Evolutionary conservation across 1,284 basidiomycete species (phyloP).

Genomic region (Naganishia sp.): DNA sequence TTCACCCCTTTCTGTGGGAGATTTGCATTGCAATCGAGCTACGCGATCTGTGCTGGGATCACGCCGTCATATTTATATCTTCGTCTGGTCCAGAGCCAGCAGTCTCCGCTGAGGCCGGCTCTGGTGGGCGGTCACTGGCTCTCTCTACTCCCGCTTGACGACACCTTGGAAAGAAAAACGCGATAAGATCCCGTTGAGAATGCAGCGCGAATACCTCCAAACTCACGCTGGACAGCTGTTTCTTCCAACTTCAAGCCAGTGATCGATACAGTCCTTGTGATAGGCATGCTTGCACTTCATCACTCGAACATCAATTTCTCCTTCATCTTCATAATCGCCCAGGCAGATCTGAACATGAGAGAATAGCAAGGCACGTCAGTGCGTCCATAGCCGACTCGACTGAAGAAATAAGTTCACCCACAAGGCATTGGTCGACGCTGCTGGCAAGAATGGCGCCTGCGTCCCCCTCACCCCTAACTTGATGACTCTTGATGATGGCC

Average conservation of each 20-base stretch:
- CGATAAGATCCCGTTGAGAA: not conserved
- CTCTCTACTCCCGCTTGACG: constrained; percentile 32
- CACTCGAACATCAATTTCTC: constrained; percentile 73
- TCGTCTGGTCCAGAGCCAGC: not conserved
- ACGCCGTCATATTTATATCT: constrained; percentile 17
- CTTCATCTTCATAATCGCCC: constrained; percentile 66
- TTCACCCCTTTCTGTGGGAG: too few relatives aligned
- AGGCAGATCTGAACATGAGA: constrained; percentile 72
- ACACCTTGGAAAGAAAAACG: constrained; percentile 10
- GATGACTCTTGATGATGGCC: constrained; percentile 64
- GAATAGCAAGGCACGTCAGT: constrained; percentile 13
- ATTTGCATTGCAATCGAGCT: too few relatives aligned
- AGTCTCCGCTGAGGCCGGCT: not conserved
- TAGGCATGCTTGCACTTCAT: constrained; percentile 80
- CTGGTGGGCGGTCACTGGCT: constrained; percentile 5
- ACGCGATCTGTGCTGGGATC: not conserved
- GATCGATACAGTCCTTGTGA: constrained; percentile 80
- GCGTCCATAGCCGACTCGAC: not conserved
- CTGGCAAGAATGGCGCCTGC: constrained; percentile 69
- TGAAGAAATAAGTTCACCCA: constrained; percentile 51
- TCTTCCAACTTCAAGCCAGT: constrained; percentile 76
- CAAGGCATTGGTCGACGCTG: constrained; percentile 66
- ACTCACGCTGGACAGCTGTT: constrained; percentile 87
- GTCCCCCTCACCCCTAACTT: constrained; percentile 61
- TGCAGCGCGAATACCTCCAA: too few relatives aligned